Percentiles rank a stretch among this genome's conserved stretches.
Evolutionary conservation across 371 early-diverging fungal genomes (phyloP).

Genomic region (Mucor saturninus): DNA sequence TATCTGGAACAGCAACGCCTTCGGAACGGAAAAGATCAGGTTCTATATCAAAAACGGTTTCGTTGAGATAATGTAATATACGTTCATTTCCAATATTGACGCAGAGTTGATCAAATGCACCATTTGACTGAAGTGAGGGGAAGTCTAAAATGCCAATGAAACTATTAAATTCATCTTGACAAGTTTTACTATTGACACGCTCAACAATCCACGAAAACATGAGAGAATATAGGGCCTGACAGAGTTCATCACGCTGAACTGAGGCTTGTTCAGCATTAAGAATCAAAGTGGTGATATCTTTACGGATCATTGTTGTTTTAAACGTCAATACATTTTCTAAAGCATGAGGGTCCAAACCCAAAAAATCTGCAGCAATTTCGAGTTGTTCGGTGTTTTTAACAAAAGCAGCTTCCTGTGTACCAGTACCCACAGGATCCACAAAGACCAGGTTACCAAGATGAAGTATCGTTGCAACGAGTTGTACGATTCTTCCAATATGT

Average conservation of each 20-base stretch:
- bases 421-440: slow-evolving; percentile 58
- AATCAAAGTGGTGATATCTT: slow-evolving; percentile 87
- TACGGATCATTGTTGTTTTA: slow-evolving; percentile 79
- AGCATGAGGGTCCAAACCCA: slow-evolving; percentile 82
- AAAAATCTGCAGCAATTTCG: slow-evolving; percentile 80
- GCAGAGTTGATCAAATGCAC: slow-evolving; percentile 76
- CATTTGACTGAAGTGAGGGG: slow-evolving; percentile 51
- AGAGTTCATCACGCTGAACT: slow-evolving; percentile 81
- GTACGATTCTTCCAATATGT: slow-evolving; percentile 81
- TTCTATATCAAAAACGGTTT: slow-evolving; percentile 63
- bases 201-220: slow-evolving; percentile 90
- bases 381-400: slow-evolving; percentile 81
- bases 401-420: slow-evolving; percentile 70
- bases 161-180: slow-evolving; percentile 66
- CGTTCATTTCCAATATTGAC: slow-evolving; percentile 86
- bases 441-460: slow-evolving; percentile 92
- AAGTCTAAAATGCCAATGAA: slow-evolving; percentile 78
- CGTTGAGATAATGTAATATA: slow-evolving; percentile 66
- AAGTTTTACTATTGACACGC: slow-evolving; percentile 80
- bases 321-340: slow-evolving; percentile 87
- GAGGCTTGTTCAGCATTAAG: slow-evolving; percentile 78
- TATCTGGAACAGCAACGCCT: slow-evolving; percentile 56
- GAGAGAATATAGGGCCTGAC: slow-evolving; percentile 78
- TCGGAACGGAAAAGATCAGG: slow-evolving; percentile 52
- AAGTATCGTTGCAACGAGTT: slow-evolving; percentile 87